phyloP scores from a whole-genome alignment of 2,329 filamentous ascomycete species.

The Neofusicoccum cordaticola region DNA sequence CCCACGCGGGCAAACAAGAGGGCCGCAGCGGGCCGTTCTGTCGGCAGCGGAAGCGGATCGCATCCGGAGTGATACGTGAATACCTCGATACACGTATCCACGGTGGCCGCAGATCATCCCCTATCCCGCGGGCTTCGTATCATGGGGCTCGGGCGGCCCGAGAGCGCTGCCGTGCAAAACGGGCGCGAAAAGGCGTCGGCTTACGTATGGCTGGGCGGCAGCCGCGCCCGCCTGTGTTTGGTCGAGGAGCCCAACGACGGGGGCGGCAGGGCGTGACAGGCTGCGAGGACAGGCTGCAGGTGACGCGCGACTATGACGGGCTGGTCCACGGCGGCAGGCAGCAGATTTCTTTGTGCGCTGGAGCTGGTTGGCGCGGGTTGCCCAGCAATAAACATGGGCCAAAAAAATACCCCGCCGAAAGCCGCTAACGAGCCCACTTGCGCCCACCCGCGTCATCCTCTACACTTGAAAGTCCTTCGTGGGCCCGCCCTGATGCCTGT shows the following conservation, averaged over 20 bases:
- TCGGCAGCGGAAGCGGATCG: background rate
- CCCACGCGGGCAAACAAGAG: background rate
- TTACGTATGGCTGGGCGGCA: conserved; percentile 2
- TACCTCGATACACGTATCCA: background rate
- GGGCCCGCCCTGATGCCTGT: conserved; percentile 16
- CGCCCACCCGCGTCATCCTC: conserved; percentile 16
- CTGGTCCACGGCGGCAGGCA: background rate
- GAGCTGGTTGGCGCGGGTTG: conserved; percentile 2
- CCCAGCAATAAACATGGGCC: conserved; percentile 10
- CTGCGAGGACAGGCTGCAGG: background rate
- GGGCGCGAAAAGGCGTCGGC: background rate
- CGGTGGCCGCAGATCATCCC: conserved; percentile 3
- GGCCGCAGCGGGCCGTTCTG: background rate
- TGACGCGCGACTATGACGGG: background rate
- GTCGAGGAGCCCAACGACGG: background rate
- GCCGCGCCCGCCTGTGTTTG: background rate
- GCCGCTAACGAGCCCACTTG: conserved; percentile 13
- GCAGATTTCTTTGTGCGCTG: conserved; percentile 9
- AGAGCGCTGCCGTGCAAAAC: background rate
- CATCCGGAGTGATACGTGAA: background rate
- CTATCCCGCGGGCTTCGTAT: conserved; percentile 11
- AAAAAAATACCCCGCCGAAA: conserved; percentile 11
- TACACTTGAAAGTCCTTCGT: conserved; percentile 16
- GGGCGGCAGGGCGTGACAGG: background rate
- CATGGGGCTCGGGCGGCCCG: conserved; percentile 8